These are phyloP conservation scores for Paracoccidioides lutzii DNA, from an alignment of 2,329 filamentous ascomycete species.

Conservation along the genomic window DNA sequence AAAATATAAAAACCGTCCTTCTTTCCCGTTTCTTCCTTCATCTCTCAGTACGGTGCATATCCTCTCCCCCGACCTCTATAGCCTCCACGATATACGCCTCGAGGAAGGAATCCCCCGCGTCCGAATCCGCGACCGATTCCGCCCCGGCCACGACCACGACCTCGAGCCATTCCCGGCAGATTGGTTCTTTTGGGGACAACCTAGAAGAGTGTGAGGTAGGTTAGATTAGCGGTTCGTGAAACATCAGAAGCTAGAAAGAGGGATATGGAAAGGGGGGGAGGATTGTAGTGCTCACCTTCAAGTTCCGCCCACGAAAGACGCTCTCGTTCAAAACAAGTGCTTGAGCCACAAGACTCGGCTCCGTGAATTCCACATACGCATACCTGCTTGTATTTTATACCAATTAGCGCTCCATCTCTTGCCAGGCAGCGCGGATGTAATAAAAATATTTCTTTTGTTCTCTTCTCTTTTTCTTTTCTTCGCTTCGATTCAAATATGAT, in stretches of 20 bases:
- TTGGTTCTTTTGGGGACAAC: conserved; percentile 86
- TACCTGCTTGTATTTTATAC: conserved; percentile 49
- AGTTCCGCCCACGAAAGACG: conserved; percentile 81
- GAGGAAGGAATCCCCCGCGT: conserved; percentile 33
- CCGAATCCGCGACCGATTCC: conserved; percentile 40
- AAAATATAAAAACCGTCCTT: not conserved
- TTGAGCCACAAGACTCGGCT: conserved; percentile 82
- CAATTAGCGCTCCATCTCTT: conserved; percentile 37
- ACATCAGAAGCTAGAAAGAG: no score
- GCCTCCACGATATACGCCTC: conserved; percentile 30
- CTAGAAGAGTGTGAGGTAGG: conserved; percentile 28
- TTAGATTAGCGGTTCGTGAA: not conserved
- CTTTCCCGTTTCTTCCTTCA: not conserved
- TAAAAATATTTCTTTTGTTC: conserved; percentile 13
- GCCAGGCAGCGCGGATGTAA: conserved; percentile 42
- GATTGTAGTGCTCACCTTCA: conserved; percentile 59
- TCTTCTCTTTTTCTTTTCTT: not conserved
- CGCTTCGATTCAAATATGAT: no score
- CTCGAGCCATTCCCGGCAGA: conserved; percentile 82
- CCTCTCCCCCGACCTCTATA: conserved; percentile 27
- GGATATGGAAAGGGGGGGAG: not conserved
- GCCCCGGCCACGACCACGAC: conserved; percentile 42
- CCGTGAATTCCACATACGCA: conserved; percentile 96
- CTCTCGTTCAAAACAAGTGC: conserved; percentile 94
- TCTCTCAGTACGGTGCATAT: conserved; percentile 32